Conservation (phyloP, 164 flowering plant species). For the Umbellularia californica region DNA sequence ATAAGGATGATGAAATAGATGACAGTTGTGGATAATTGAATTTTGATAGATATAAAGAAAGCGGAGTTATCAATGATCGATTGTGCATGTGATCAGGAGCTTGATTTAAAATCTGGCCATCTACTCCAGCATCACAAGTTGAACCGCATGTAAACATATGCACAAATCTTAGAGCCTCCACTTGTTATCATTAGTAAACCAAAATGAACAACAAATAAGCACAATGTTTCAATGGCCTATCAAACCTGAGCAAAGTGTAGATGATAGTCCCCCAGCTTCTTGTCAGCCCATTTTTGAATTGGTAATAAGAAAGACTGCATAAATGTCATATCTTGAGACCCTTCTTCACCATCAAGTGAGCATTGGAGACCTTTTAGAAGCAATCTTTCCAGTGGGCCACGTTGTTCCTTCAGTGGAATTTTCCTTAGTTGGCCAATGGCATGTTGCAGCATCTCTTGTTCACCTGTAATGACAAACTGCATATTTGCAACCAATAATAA, state of each 20-base stretch:
- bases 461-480: conserved; percentile 84
- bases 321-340: conserved; percentile 56
- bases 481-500: conserved; percentile 1
- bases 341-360: conserved; percentile 49
- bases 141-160: too few relatives aligned
- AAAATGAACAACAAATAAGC: too few relatives aligned
- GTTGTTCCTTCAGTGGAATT: conserved; percentile 86
- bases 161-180: too few relatives aligned
- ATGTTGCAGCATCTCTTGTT: conserved; percentile 61
- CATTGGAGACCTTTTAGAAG: conserved; percentile 72
- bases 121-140: too few relatives aligned
- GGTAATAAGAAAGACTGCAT: conserved; percentile 79
- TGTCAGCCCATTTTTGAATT: conserved; percentile 87
- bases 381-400: conserved; percentile 85
- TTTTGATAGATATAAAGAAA: too few relatives aligned
- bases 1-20: too few relatives aligned
- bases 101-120: too few relatives aligned
- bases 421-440: conserved; percentile 77
- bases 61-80: too few relatives aligned
- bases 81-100: too few relatives aligned
- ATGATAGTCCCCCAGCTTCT: conserved; percentile 84
- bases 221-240: too few relatives aligned
- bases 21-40: too few relatives aligned
- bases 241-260: conserved; percentile 70
- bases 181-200: too few relatives aligned